Evolutionary conservation across 1,139 yeast genomes (phyloP).

Genomic region (Hemisphaericaspora lyxosophila): DNA sequence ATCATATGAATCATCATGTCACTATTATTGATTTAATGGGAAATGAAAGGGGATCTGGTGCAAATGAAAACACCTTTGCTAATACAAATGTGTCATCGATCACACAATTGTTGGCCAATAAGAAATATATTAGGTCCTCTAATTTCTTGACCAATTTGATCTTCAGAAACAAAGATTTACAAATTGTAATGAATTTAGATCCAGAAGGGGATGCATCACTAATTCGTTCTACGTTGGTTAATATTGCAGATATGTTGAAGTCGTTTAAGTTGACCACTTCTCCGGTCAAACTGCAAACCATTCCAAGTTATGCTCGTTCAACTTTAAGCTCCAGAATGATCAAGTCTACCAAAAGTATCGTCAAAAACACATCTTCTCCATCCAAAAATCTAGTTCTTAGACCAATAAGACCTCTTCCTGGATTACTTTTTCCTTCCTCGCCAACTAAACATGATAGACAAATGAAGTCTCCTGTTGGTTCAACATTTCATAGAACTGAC

Average conservation of each 20-base stretch:
- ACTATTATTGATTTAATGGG: constrained; percentile 36
- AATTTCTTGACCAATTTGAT: constrained; percentile 31
- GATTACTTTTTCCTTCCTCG: background rate
- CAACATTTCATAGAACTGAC: background rate
- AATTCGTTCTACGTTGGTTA: constrained; percentile 28
- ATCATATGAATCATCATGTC: constrained; percentile 19
- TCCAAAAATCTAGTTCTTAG: background rate
- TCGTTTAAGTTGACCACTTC: constrained; percentile 16
- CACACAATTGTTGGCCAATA: constrained; percentile 23
- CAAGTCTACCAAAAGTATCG: background rate
- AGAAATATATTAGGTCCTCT: constrained; percentile 20
- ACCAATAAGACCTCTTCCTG: background rate
- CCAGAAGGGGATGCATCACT: constrained; percentile 26
- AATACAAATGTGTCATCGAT: constrained; percentile 30
- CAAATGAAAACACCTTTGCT: constrained; percentile 23
- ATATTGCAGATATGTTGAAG: constrained; percentile 26
- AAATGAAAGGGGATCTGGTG: constrained; percentile 21
- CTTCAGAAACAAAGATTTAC: constrained; percentile 22
- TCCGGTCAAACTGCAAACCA: constrained; percentile 4
- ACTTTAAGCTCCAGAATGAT: constrained; percentile 19
- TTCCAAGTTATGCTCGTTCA: constrained; percentile 35
- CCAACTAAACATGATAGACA: background rate
- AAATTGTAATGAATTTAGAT: constrained; percentile 31
- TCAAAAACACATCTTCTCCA: background rate
- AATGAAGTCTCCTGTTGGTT: background rate